Base-by-base conservation (phyloP, 192 early-diverging fungal genomes). In the Rhizophagus sp. region DNA sequence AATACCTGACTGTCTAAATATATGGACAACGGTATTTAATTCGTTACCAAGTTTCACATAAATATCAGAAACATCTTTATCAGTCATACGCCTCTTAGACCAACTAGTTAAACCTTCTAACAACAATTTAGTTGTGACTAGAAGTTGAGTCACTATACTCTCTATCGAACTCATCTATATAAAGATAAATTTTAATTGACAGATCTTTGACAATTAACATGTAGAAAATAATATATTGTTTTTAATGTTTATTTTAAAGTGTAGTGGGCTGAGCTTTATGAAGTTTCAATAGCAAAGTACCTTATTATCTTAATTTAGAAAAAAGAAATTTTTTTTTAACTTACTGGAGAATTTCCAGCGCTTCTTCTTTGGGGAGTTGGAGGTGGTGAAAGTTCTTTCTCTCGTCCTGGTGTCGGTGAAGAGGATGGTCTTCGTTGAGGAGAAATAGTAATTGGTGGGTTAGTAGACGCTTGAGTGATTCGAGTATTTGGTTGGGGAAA, bases 101-200 rank as follows among this genome's bases (percentile, higher is more conserved):
- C 88, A 89, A 4, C 78, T 74, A 4, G 88, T 89, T 22, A 89
- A 77, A 22, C 82, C 76, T 49, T 88, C 87, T 24, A 89, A 61
- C 19, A 89, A 81, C 39, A 83, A 82, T 73, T 88, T 89, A 15
- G 88, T 89, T 10, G 85, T 84, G 33, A 85, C 52, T 52, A 89
- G 44, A 6, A 89, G 78, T 72, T 83, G 81, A 19, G 88, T 88
- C 17, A 89, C 87, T 41, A 83, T 84, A 10, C 82, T 82, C 36
- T 89, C 87, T 17, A 89, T 87, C 4, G 80, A 81, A 73, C 79
- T 84, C 81, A 83, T 83, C 86, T 89, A 79, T 2, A 41, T 30
- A 36, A 66, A 64, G 8, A 34, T n/a, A 39, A 39, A n/a, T 6
- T 34, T 36, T 44, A 22, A 27, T 65, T 66, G 13, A 27, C 1